Conservation (phyloP, 345 rosid species). For the Gossypium turneri region DNA sequence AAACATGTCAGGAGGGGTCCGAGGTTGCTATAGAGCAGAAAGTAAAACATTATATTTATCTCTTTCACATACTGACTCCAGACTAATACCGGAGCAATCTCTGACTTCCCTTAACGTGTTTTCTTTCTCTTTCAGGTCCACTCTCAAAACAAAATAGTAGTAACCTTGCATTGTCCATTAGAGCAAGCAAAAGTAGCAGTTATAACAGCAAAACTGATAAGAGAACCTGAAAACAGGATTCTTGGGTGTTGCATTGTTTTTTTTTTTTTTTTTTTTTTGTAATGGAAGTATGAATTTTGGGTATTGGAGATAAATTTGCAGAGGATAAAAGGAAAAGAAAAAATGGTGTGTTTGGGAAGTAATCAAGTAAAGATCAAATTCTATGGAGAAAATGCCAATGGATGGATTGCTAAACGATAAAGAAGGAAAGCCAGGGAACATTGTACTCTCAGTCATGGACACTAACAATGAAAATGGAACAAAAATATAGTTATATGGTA, state of each 20-base stretch:
- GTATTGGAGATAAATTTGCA: not conserved
- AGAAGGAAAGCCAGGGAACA: not conserved
- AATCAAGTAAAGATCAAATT: not conserved
- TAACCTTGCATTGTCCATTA: conserved; percentile 13
- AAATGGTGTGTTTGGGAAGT: not conserved
- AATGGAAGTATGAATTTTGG: not conserved
- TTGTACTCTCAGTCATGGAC: not conserved
- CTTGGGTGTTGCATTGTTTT: not conserved
- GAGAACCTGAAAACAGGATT: not conserved
- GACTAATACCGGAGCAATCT: too few species aligned
- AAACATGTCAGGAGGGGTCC: not conserved
- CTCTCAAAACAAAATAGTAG: not conserved
- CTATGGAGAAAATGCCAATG: not conserved
- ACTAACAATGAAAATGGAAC: not conserved
- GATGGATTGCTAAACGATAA: not conserved
- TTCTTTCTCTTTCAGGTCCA: not conserved
- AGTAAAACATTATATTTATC: too few species aligned
- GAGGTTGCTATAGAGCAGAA: not conserved
- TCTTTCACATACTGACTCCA: too few species aligned
- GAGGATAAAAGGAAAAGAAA: not conserved
- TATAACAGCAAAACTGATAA: not conserved
- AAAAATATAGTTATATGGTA: not conserved
- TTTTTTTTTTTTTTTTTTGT: too few species aligned
- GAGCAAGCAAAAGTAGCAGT: not conserved
- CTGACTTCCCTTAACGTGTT: too few species aligned